Conservation (phyloP, 306 rosid species). For the Quercus mongolica region DNA sequence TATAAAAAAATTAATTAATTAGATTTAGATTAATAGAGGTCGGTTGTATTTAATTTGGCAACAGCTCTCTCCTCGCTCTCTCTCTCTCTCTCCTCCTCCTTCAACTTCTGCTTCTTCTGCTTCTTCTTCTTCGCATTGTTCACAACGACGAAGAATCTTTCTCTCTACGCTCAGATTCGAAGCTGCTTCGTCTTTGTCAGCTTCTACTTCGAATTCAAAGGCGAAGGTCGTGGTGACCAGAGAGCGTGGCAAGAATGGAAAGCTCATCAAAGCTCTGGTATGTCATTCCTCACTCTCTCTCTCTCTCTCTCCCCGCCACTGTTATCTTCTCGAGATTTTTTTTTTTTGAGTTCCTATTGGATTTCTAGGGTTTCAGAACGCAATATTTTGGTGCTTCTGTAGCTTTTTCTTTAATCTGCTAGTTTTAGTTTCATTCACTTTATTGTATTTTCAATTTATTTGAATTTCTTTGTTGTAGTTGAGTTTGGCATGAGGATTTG, state of each 20-base stretch:
- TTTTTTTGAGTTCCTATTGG: not conserved
- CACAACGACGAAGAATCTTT: slow-evolving; percentile 42
- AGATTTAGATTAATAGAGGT: not conserved
- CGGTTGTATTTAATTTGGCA: not conserved
- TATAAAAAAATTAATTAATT: not conserved
- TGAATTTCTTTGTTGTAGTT: not conserved
- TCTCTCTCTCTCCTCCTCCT: slow-evolving; percentile 22
- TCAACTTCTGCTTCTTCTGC: not conserved
- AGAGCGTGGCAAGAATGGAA: slow-evolving; percentile 94
- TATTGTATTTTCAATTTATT: not conserved
- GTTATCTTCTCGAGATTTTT: not conserved
- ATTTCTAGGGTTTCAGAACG: not conserved
- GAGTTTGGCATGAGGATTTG: not conserved
- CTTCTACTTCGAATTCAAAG: slow-evolving; percentile 18
- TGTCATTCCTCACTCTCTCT: not conserved
- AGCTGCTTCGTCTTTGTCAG: slow-evolving; percentile 29
- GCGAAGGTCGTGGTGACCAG: slow-evolving; percentile 88
- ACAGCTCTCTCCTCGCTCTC: too few species aligned
- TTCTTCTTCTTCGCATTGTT: slow-evolving; percentile 19
- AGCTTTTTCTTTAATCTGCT: not conserved
- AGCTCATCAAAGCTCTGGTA: slow-evolving; percentile 86
- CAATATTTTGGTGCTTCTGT: not conserved
- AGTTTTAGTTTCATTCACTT: not conserved
- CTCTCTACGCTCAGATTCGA: slow-evolving; percentile 21
- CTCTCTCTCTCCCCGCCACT: not conserved